Conservation (phyloP, 2,329 filamentous ascomycete species). For the Epichloe coenophiala region DNA sequence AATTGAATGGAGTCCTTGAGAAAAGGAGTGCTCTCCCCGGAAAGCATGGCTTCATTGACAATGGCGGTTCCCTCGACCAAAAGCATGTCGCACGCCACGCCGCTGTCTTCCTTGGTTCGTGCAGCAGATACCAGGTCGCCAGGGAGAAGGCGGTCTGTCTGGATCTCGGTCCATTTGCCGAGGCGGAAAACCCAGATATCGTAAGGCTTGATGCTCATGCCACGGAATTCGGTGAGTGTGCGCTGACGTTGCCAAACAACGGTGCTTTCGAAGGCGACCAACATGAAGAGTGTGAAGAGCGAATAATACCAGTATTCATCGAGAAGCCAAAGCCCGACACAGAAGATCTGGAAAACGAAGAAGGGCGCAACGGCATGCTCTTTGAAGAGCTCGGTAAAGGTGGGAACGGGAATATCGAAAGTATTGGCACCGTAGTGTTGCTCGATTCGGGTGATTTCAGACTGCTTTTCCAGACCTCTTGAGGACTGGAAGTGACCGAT, state of each 20-base stretch:
- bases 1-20: constrained; percentile 93
- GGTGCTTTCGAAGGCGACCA: constrained; percentile 93
- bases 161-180: constrained; percentile 75
- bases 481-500: constrained; percentile 69
- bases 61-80: constrained; percentile 90
- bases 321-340: constrained; percentile 94
- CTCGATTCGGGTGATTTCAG: constrained; percentile 67
- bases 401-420: constrained; percentile 95
- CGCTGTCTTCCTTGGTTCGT: constrained; percentile 91
- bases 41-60: constrained; percentile 98
- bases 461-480: constrained; percentile 57
- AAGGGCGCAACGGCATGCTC: constrained; percentile 98
- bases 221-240: constrained; percentile 89
- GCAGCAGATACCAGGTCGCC: constrained; percentile 87
- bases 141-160: constrained; percentile 83
- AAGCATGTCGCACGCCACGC: constrained; percentile 94
- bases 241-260: constrained; percentile 98
- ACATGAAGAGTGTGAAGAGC: constrained; percentile 96
- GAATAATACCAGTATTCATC: constrained; percentile 99
- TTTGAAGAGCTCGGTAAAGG: constrained; percentile 90
- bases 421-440: constrained; percentile 93
- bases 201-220: constrained; percentile 99
- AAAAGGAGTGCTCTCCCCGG: constrained; percentile 95
- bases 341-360: constrained; percentile 99
- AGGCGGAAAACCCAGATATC: constrained; percentile 82